phyloP scores from a whole-genome alignment of 352 stramenopile species.

The Peronospora tabacina region DNA sequence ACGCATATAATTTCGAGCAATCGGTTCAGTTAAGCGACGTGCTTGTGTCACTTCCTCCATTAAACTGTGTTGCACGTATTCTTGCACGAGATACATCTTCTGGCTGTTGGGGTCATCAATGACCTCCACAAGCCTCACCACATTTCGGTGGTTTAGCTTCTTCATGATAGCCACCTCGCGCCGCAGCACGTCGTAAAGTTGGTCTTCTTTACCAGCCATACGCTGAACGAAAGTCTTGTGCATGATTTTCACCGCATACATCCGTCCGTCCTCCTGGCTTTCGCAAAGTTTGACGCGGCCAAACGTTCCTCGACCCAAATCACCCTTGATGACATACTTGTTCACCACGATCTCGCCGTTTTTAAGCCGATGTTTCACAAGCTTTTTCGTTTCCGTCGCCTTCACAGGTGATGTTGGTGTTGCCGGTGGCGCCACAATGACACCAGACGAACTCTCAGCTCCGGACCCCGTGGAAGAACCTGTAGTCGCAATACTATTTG shows the following conservation, averaged over 20 bases:
- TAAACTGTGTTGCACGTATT: constrained; percentile 91
- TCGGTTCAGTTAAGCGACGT: constrained; percentile 51
- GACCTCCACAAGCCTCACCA: constrained; percentile 91
- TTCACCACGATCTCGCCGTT: constrained; percentile 88
- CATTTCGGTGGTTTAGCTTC: constrained; percentile 90
- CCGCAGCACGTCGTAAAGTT: constrained; percentile 72
- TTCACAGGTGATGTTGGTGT: constrained; percentile 45
- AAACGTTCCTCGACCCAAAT: constrained; percentile 88
- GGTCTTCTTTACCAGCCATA: constrained; percentile 82
- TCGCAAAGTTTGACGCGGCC: constrained; percentile 79
- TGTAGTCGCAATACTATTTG: constrained; percentile 23
- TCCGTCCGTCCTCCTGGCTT: constrained; percentile 64
- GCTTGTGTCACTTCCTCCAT: constrained; percentile 83
- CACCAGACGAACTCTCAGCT: constrained; percentile 22
- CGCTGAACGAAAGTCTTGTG: constrained; percentile 86
- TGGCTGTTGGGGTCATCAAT: constrained; percentile 91
- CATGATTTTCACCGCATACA: constrained; percentile 89
- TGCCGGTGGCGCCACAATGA: constrained; percentile 33
- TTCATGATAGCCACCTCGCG: constrained; percentile 95
- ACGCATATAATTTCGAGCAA: constrained; percentile 83
- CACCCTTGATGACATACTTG: constrained; percentile 90
- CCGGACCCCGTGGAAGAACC: constrained; percentile 12
- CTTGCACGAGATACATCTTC: constrained; percentile 93
- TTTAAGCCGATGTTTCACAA: constrained; percentile 77
- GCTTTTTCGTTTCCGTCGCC: constrained; percentile 68